phyloP scores from a whole-genome alignment of 2,329 filamentous ascomycete species.

The Hypoxylon sp. region DNA sequence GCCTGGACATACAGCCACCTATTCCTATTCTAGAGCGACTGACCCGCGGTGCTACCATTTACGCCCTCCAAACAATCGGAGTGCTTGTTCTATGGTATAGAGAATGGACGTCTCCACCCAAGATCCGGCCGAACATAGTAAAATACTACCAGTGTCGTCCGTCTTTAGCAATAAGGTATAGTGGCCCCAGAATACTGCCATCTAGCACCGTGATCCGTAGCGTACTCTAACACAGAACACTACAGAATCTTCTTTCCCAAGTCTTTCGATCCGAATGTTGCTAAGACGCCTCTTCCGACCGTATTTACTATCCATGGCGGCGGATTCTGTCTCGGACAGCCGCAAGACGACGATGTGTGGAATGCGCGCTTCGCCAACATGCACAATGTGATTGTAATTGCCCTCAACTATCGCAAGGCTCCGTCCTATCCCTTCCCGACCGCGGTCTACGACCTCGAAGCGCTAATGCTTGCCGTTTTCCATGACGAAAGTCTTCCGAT shows the following conservation, averaged over 20 bases:
- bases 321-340: constrained; percentile 58
- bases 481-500: constrained; percentile 59
- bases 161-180: constrained; percentile 54
- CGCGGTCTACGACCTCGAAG: constrained; percentile 59
- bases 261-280: constrained; percentile 49
- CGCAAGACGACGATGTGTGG: constrained; percentile 58
- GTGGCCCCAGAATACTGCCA: no score
- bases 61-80: constrained; percentile 47
- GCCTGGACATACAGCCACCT: constrained; percentile 18
- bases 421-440: constrained; percentile 59
- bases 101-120: constrained; percentile 50
- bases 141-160: constrained; percentile 57
- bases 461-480: constrained; percentile 57
- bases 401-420: constrained; percentile 61
- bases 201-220: not conserved
- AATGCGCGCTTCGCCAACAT: constrained; percentile 57
- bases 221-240: constrained; percentile 11
- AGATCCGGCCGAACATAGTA: constrained; percentile 51
- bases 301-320: constrained; percentile 63
- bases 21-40: constrained; percentile 35
- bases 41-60: constrained; percentile 40
- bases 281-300: constrained; percentile 53
- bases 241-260: constrained; percentile 56
- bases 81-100: constrained; percentile 44
- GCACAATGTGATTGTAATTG: constrained; percentile 60